Evolutionary conservation across 495 filamentous ascomycete species (phyloP), one percentile per base, ranked within the genome.

Genomic region (Xylaria flabelliformis): DNA sequence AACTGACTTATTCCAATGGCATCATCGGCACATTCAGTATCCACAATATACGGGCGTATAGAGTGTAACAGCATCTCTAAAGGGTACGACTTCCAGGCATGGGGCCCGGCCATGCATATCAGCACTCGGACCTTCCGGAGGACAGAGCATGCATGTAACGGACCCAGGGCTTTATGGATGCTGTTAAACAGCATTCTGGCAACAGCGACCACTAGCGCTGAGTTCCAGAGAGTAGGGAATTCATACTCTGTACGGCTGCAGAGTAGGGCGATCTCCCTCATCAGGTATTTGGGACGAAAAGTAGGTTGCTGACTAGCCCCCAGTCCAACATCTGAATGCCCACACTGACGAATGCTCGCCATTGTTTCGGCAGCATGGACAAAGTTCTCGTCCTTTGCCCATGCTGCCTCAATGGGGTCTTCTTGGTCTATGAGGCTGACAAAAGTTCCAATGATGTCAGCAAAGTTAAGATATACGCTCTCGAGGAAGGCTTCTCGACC

Each of bases 41-140:
- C 93, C 1, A 89, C 88, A 24, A 98, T 84, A 72, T 93, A 97
- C 2, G 91, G 90, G 21, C 91, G 85, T 51, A 98, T 85, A 4
- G 93, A 89, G 75, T 94, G 92, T 32, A 98, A 83, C 0, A 95
- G 83, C 94, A 97, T 97, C 77, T 98, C 93, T n/a, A 98, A 81
- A 7, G 93, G 92, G 80, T 98, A 98, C 1, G 91, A 91, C 62
- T 88, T 81, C 51, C 91, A 82, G 34, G 92, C 93, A 21, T 89
- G 84, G 21, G 85, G 76, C 9, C 93, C 94, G 55, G 94, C 91
- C 71, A 98, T 80, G 63, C 89, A 93, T 26, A 98, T 85, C 17
- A 98, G 80, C 32, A 97, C 88, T 64, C 94, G 86, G 44, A 98
- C 87, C 73, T 94, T 97, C 42, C 95, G 90, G 51, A 99, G 88